A percentile compares a stretch with the other conserved stretches of the same genome.
Evolutionary conservation across 2,329 filamentous ascomycete species (phyloP).

Genomic region (Trichoderma sp.): DNA sequence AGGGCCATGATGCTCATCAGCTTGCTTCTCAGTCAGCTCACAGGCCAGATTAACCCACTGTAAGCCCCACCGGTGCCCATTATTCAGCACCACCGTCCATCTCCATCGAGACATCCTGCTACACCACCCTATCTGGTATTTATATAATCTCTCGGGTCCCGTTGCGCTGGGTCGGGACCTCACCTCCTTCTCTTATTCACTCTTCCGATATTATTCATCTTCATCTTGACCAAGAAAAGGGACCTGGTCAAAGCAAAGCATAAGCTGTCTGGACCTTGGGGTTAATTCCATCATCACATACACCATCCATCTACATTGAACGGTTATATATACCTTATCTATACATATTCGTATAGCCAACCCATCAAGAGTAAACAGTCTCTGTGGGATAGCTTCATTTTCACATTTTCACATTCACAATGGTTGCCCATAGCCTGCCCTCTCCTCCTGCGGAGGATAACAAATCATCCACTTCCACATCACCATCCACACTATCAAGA

Average conservation of each 20-base stretch:
- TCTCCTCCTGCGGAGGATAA: slow-evolving; percentile 55
- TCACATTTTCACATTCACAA: slow-evolving; percentile 34
- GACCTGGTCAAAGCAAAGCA: background rate
- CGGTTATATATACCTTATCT: background rate
- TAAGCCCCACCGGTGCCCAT: background rate
- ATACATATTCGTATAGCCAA: background rate
- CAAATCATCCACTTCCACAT: slow-evolving; percentile 36
- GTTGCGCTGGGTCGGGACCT: slow-evolving; percentile 1
- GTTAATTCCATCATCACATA: background rate
- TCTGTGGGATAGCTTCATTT: background rate
- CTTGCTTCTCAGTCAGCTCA: slow-evolving; percentile 11
- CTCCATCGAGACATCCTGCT: background rate
- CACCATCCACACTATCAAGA: slow-evolving; percentile 33
- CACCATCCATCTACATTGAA: background rate
- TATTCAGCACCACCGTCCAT: slow-evolving; percentile 2
- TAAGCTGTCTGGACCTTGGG: background rate
- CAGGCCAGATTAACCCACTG: background rate
- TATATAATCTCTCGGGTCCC: slow-evolving; percentile 18
- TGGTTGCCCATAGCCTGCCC: slow-evolving; percentile 52
- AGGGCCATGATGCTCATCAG: background rate
- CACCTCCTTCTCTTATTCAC: background rate
- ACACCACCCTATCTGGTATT: background rate
- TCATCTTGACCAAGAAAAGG: background rate
- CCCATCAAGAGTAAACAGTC: background rate
- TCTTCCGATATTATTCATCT: background rate